These are phyloP conservation scores for Leishmania amazonensis DNA, from an alignment of 208 protist species.

Conservation along the genomic window DNA sequence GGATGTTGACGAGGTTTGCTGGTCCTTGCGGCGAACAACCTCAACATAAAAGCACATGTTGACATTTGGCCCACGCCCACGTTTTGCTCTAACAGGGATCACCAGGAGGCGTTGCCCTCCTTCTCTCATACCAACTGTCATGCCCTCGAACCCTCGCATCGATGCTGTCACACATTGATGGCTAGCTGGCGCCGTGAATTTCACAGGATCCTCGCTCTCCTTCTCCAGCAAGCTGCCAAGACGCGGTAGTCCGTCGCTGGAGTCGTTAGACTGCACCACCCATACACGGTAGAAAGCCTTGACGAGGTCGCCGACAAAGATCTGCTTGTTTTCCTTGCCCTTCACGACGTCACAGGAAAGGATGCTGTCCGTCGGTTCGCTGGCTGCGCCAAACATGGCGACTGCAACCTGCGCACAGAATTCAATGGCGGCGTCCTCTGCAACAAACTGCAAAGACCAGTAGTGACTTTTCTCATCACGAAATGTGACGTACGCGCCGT, in stretches of 20 bases:
- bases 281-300: slow-evolving; percentile 60
- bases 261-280: slow-evolving; percentile 54
- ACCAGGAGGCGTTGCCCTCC: slow-evolving; percentile 60
- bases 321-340: slow-evolving; percentile 47
- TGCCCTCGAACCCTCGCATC: slow-evolving; percentile 85
- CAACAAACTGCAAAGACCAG: slow-evolving; percentile 71
- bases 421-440: slow-evolving; percentile 40
- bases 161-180: slow-evolving; percentile 52
- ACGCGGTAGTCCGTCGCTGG: slow-evolving; percentile 35
- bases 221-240: slow-evolving; percentile 72
- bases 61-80: slow-evolving; percentile 58
- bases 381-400: slow-evolving; percentile 72
- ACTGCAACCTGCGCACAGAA: slow-evolving; percentile 69
- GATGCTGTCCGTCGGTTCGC: slow-evolving; percentile 58
- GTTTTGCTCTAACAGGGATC: slow-evolving; percentile 48
- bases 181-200: slow-evolving; percentile 56
- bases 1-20: slow-evolving; percentile 7
- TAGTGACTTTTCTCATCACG: slow-evolving; percentile 60
- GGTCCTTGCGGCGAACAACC: slow-evolving; percentile 50
- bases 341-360: slow-evolving; percentile 49
- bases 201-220: slow-evolving; percentile 44
- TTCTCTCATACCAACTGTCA: slow-evolving; percentile 73
- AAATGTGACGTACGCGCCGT: slow-evolving; percentile 69
- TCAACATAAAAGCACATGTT: slow-evolving; percentile 69
- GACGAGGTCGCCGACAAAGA: slow-evolving; percentile 61